These are phyloP conservation scores for Fusarium camptoceras DNA, from an alignment of 2,329 filamentous ascomycete species.

Conservation along the genomic window DNA sequence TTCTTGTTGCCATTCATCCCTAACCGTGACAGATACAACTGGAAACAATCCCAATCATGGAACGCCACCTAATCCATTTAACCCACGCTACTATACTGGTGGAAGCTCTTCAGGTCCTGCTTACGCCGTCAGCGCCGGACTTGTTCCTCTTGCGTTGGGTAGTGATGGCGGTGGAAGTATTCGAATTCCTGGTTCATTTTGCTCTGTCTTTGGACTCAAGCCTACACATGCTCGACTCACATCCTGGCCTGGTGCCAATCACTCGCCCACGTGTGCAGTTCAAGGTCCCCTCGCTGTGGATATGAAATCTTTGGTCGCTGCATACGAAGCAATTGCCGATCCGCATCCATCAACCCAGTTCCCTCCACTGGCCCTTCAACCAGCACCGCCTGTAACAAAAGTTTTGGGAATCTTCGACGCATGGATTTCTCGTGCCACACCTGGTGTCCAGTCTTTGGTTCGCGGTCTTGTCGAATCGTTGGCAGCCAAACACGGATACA, in stretches of 20 bases:
- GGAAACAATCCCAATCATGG: constrained; percentile 80
- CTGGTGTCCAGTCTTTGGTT: constrained; percentile 57
- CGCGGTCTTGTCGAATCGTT: constrained; percentile 64
- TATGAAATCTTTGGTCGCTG: constrained; percentile 73
- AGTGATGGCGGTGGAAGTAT: constrained; percentile 81
- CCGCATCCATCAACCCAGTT: constrained; percentile 72
- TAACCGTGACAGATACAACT: constrained; percentile 68
- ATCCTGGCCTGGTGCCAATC: constrained; percentile 67
- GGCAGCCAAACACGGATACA: constrained; percentile 63
- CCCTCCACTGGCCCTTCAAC: constrained; percentile 52
- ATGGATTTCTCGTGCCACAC: constrained; percentile 68
- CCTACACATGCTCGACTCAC: constrained; percentile 76
- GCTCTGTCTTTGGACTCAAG: constrained; percentile 80
- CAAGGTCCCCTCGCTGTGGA: constrained; percentile 75
- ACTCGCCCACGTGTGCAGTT: constrained; percentile 72
- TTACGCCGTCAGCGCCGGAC: constrained; percentile 75
- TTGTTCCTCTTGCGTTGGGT: constrained; percentile 78
- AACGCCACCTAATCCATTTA: constrained; percentile 82
- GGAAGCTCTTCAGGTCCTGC: constrained; percentile 81
- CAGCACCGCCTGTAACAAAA: constrained; percentile 51
- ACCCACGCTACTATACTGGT: constrained; percentile 78
- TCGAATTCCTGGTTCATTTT: constrained; percentile 77
- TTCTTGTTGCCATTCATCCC: neutral
- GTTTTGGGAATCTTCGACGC: constrained; percentile 72
- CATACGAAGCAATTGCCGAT: constrained; percentile 72